phyloP scores from a whole-genome alignment of 2,329 filamentous ascomycete genomes.

The Fusarium sp. region DNA sequence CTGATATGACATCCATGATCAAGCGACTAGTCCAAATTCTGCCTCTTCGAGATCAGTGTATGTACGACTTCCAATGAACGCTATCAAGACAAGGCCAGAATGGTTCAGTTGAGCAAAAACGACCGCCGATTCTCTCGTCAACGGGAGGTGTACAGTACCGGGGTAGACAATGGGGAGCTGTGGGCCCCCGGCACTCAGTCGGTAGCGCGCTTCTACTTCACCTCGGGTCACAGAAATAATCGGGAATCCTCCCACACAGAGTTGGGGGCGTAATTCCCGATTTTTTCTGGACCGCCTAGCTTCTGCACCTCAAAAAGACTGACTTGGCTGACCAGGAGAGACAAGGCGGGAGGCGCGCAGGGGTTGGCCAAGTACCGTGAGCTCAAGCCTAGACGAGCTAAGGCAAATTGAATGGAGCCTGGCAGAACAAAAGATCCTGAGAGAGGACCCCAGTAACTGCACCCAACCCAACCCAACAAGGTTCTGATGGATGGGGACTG shows the following conservation, averaged over 20 bases:
- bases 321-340: slow-evolving; percentile 17
- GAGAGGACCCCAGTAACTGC: neutral
- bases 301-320: slow-evolving; percentile 16
- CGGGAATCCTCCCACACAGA: no score
- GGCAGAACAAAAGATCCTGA: slow-evolving; percentile 32
- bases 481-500: slow-evolving; percentile 12
- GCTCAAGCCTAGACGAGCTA: slow-evolving; percentile 12
- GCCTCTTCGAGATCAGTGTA: neutral
- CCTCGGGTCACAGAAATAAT: no score
- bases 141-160: slow-evolving; percentile 1
- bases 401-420: slow-evolving; percentile 24
- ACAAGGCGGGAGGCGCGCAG: slow-evolving; percentile 32
- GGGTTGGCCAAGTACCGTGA: slow-evolving; percentile 33
- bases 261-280: no score
- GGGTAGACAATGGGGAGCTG: slow-evolving; percentile 26
- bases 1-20: slow-evolving; percentile 15
- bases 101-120: slow-evolving; percentile 20
- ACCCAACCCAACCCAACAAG: slow-evolving; percentile 12
- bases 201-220: slow-evolving; percentile 31
- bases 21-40: neutral
- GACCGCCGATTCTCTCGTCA: slow-evolving; percentile 18
- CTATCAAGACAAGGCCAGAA: slow-evolving; percentile 5
- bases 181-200: slow-evolving; percentile 37
- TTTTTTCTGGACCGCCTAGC: no score
- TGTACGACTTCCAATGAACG: slow-evolving; percentile 5